phyloP scores from a whole-genome alignment of 805 yeast genomes.

The Sungouiozyma intestinalis region DNA sequence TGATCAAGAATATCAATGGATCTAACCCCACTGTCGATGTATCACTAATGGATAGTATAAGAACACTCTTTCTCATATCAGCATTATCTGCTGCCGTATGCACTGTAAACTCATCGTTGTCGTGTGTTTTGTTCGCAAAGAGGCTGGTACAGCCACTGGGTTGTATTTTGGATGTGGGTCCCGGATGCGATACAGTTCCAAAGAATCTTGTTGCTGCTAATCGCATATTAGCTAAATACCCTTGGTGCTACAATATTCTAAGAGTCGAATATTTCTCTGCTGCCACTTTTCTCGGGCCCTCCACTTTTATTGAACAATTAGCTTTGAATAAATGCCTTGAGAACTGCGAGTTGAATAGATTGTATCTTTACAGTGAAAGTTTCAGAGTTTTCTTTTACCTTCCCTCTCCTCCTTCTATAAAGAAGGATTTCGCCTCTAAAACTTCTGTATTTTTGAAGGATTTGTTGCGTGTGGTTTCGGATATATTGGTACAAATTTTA shows the following conservation, averaged over 20 bases:
- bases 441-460: slow-evolving; percentile 27
- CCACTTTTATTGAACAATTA: slow-evolving; percentile 21
- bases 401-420: slow-evolving; percentile 20
- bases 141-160: slow-evolving; percentile 15
- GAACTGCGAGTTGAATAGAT: slow-evolving; percentile 12
- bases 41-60: slow-evolving; percentile 18
- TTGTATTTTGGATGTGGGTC: slow-evolving; percentile 14
- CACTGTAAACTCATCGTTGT: slow-evolving; percentile 6
- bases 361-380: slow-evolving; percentile 30
- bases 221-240: slow-evolving; percentile 1
- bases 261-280: slow-evolving; percentile 26
- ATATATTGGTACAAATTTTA: slow-evolving; percentile 15
- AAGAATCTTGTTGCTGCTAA: slow-evolving; percentile 9
- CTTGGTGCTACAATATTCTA: slow-evolving; percentile 9
- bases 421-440: slow-evolving; percentile 17
- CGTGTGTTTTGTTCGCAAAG: slow-evolving; percentile 14
- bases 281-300: slow-evolving; percentile 25
- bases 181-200: slow-evolving; percentile 12
- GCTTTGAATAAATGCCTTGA: slow-evolving; percentile 9
- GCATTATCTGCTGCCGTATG: slow-evolving; percentile 17
- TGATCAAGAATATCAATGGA: slow-evolving; percentile 23
- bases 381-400: slow-evolving; percentile 27
- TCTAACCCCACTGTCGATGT: slow-evolving; percentile 16
- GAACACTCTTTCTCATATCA: slow-evolving; percentile 13
- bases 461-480: slow-evolving; percentile 21